phyloP scores from a whole-genome alignment of 306 rosid species.

The Styphnolobium japonicum region DNA sequence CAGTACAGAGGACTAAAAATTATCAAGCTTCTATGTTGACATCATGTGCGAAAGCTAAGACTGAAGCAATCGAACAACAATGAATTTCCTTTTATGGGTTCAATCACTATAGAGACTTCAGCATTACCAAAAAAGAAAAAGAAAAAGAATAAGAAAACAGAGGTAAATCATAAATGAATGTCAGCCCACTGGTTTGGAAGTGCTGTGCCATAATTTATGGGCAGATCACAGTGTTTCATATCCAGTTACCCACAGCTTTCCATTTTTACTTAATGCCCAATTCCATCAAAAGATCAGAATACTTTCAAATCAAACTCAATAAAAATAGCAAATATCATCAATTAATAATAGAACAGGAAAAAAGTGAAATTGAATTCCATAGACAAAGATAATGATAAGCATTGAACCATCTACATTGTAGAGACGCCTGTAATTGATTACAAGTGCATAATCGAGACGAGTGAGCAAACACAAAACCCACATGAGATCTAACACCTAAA shows the following conservation, averaged over 20 bases:
- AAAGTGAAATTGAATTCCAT: slow-evolving; percentile 16
- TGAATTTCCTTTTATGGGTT: neutral
- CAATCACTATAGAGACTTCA: neutral
- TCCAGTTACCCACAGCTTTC: neutral
- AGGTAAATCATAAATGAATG: neutral
- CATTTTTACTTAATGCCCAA: neutral
- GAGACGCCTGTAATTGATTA: neutral
- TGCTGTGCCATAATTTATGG: neutral
- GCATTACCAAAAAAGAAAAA: neutral
- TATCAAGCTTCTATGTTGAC: neutral
- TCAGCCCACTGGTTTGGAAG: neutral
- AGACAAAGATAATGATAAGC: neutral
- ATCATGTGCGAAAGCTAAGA: neutral
- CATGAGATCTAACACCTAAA: slow-evolving; percentile 26
- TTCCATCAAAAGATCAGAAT: neutral
- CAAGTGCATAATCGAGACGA: neutral
- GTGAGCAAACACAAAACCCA: neutral
- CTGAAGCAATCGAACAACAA: slow-evolving; percentile 2
- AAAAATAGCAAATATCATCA: neutral
- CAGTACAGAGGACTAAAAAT: neutral
- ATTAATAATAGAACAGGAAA: neutral
- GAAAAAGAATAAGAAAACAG: neutral
- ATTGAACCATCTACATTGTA: slow-evolving; percentile 6
- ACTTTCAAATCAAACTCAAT: neutral
- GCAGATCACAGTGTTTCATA: neutral